phyloP scores from a whole-genome alignment of 225 moss, liverwort and hornwort genomes.

The Pseudoscleropodium purum region DNA sequence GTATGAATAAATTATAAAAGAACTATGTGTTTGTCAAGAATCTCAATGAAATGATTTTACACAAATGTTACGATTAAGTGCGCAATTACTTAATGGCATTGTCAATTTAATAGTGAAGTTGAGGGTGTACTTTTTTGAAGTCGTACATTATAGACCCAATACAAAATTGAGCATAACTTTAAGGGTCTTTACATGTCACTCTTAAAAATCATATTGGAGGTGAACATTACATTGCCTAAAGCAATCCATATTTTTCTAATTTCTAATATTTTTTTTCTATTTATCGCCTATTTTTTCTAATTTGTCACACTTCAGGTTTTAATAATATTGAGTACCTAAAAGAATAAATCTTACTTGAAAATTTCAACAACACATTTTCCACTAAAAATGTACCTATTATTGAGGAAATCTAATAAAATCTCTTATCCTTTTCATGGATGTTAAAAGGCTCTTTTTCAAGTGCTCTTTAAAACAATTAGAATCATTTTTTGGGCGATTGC shows the following conservation, averaged over 20 bases:
- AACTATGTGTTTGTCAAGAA: background rate
- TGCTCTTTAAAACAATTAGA: too few species aligned
- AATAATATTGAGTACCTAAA: background rate
- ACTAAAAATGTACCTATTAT: rapidly evolving
- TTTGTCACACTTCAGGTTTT: background rate
- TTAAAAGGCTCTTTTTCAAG: too few species aligned
- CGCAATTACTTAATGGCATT: background rate
- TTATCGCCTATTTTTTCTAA: background rate
- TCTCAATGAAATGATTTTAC: background rate
- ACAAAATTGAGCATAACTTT: background rate
- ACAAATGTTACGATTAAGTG: background rate
- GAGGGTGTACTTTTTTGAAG: background rate
- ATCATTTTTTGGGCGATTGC: too few species aligned
- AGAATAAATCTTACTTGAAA: background rate
- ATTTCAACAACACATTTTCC: background rate
- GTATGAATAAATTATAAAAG: too few species aligned
- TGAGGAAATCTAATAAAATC: too few species aligned
- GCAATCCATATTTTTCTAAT: background rate
- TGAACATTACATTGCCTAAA: background rate
- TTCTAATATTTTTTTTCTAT: rapidly evolving
- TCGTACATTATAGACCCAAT: rapidly evolving
- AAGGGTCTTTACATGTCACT: rapidly evolving
- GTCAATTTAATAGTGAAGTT: rapidly evolving
- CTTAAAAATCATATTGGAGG: background rate
- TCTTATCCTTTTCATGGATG: background rate